Percentiles rank a stretch among this genome's conserved stretches.
phyloP scores from a whole-genome alignment of 306 rosid species.

The Medicago ruthenica region DNA sequence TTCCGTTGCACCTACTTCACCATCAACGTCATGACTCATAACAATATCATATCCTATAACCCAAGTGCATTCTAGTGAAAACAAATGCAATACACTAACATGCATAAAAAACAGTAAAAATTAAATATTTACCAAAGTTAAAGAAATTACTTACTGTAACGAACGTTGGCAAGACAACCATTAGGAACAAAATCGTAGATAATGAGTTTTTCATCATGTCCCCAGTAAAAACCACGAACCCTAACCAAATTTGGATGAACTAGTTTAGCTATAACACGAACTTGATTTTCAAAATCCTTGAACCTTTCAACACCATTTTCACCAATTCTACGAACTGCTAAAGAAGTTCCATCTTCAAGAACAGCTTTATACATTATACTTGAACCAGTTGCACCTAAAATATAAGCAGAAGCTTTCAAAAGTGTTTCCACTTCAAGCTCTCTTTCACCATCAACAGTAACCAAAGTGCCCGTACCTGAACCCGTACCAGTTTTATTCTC shows the following conservation, averaged over 20 bases:
- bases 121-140: neutral
- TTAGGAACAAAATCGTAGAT: constrained; percentile 94
- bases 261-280: constrained; percentile 73
- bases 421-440: constrained; percentile 82
- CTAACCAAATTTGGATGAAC: constrained; percentile 88
- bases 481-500: constrained; percentile 55
- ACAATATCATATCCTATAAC: neutral
- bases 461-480: constrained; percentile 82
- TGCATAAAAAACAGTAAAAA: constrained; percentile 21
- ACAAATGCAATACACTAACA: constrained; percentile 1
- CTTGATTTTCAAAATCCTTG: constrained; percentile 86
- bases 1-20: constrained; percentile 64
- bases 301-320: constrained; percentile 78
- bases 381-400: constrained; percentile 90
- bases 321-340: constrained; percentile 92
- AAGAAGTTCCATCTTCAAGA: constrained; percentile 76
- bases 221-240: constrained; percentile 94
- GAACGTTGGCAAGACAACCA: constrained; percentile 92
- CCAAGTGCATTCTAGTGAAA: constrained; percentile 44
- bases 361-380: constrained; percentile 98
- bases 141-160: constrained; percentile 73
- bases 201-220: constrained; percentile 81
- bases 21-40: constrained; percentile 48
- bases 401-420: constrained; percentile 85
- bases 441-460: constrained; percentile 78